Evolutionary conservation across 495 filamentous ascomycete species (phyloP), one percentile per base, ranked within the genome.

Genomic region (Daldinia concentrica): DNA sequence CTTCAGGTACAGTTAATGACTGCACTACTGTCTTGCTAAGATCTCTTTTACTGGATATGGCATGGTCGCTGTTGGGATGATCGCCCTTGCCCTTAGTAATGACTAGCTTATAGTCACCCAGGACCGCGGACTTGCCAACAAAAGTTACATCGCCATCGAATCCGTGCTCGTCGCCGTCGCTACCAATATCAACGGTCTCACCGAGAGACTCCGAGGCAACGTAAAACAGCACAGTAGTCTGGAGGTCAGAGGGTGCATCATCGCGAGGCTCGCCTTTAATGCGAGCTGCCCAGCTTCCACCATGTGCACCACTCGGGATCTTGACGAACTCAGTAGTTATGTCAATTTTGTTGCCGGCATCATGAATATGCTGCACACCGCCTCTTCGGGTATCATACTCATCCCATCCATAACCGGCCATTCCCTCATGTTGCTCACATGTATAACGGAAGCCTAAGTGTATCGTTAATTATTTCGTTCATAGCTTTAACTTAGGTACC

Each of bases 401-500:
- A 70, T 98, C 95, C 95, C 95, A 99, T 66, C 95, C 95, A 77
- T 99, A 99, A 37, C 95, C 94, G 45, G 89, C 89, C 91, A 99
- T 97, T 64, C 90, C 91, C 76, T 97, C 93, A 77, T 94, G 86
- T 79, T 99, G 95, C 77, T 98, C 95, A 80, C 95, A 99, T 0
- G 96, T 97, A 78, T 98, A 92, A 66, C 95, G 90, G 71, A 98
- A 89, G 76, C 89, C 94, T 97, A 80, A 26, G 29, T 5, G 30
- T 11, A 52, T 15, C 26, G 63, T 80, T 57, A 77, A 74, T 57
- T 22, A 57, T 48, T 34, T 22, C 12, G 45, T 34, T 60, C 8
- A 24, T 14, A 26, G 37, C 57, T 36, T 22, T 19, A 8, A 41
- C 54, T 32, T 15, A 62, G 29, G 26, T 54, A 57, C 3, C 48